A percentile compares a stretch with the other conserved stretches of the same genome.
These are phyloP conservation scores for Cladorrhinum sp. DNA, from an alignment of 2,329 filamentous ascomycete genomes.

Conservation along the genomic window DNA sequence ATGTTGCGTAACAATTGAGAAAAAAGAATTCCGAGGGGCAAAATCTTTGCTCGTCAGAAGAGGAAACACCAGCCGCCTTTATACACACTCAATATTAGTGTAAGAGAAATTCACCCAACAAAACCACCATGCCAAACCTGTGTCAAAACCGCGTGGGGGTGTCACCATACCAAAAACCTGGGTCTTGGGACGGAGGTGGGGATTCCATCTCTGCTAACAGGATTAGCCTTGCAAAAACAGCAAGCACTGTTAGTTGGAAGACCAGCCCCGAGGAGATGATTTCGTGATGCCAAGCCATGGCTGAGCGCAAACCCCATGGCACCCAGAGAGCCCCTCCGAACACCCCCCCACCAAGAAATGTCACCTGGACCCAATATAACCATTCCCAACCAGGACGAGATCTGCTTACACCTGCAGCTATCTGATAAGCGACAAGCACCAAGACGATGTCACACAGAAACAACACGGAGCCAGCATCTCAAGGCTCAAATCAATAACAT, in stretches of 20 bases:
- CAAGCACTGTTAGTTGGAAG: not conserved
- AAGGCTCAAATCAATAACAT: too few species aligned
- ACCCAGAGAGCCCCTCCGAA: not conserved
- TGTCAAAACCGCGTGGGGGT: not conserved
- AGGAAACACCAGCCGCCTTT: not conserved
- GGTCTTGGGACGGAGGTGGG: not conserved
- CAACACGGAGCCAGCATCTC: too few species aligned
- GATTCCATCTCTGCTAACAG: not conserved
- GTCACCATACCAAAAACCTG: not conserved
- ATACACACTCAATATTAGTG: not conserved
- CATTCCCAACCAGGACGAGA: not conserved
- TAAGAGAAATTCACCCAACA: not conserved
- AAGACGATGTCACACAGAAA: not conserved
- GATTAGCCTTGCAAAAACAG: not conserved
- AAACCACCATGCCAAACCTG: not conserved
- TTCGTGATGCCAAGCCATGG: not conserved
- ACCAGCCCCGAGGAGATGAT: not conserved
- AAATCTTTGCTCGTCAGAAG: not conserved
- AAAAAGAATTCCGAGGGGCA: not conserved
- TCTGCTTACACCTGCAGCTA: too few species aligned
- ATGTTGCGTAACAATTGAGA: not conserved
- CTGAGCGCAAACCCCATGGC: not conserved
- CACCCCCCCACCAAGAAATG: not conserved
- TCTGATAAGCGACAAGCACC: too few species aligned
- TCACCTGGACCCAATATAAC: not conserved